These are phyloP conservation scores for Aphanomyces cochlioides DNA, from an alignment of 352 stramenopile genomes.

Conservation along the genomic window DNA sequence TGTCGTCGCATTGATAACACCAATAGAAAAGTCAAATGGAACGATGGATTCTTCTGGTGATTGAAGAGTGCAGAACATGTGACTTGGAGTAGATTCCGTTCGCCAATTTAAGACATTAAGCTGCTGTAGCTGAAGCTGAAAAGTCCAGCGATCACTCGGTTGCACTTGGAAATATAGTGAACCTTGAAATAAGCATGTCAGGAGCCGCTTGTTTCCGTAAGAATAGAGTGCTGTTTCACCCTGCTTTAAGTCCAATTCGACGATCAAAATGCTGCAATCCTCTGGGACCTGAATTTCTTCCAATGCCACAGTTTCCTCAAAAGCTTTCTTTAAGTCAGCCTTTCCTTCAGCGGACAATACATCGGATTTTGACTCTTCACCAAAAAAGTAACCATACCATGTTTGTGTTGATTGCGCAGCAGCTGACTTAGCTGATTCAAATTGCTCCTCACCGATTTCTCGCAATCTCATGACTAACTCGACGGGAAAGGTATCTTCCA, in stretches of 20 bases:
- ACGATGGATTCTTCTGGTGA: background rate
- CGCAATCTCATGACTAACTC: slow-evolving; percentile 64
- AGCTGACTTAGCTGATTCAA: slow-evolving; percentile 32
- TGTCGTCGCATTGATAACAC: background rate
- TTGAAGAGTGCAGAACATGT: slow-evolving; percentile 56
- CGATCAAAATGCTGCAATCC: slow-evolving; percentile 63
- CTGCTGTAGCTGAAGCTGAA: slow-evolving; percentile 52
- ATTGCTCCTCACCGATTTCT: slow-evolving; percentile 55
- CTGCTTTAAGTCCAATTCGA: slow-evolving; percentile 59
- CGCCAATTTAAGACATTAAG: slow-evolving; percentile 65
- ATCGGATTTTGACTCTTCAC: slow-evolving; percentile 30
- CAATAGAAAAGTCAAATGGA: slow-evolving; percentile 21
- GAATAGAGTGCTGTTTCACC: slow-evolving; percentile 57
- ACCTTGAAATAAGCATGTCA: slow-evolving; percentile 45
- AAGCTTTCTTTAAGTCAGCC: slow-evolving; percentile 64
- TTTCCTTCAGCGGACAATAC: slow-evolving; percentile 63
- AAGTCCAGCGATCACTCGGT: slow-evolving; percentile 64
- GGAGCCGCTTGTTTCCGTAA: slow-evolving; percentile 46
- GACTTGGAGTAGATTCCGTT: slow-evolving; percentile 44
- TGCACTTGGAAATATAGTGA: slow-evolving; percentile 59
- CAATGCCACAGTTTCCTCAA: slow-evolving; percentile 64
- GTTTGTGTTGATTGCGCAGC: slow-evolving; percentile 38
- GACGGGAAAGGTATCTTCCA: slow-evolving; percentile 58
- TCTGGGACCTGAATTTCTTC: slow-evolving; percentile 45
- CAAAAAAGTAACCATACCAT: slow-evolving; percentile 84